Conservation (phyloP, 2,329 filamentous ascomycete genomes). For the Ceratocystis papillata region DNA sequence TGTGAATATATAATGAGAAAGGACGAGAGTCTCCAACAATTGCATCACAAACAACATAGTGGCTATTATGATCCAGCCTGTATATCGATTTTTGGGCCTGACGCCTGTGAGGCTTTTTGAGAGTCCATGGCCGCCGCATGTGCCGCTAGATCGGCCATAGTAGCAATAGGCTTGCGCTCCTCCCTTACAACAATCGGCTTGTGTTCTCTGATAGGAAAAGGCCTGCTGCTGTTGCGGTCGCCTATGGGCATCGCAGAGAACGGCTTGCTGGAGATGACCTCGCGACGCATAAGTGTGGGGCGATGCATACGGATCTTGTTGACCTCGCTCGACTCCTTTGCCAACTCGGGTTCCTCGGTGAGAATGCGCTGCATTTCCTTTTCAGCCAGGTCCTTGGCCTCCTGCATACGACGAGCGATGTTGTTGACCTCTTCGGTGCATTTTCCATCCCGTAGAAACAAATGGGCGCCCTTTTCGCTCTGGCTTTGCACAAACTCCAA, state of each 20-base stretch:
- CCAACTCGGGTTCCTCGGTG: constrained; percentile 41
- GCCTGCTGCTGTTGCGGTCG: background rate
- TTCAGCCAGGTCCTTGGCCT: constrained; percentile 51
- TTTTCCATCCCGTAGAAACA: constrained; percentile 78
- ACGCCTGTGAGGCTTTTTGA: constrained; percentile 2
- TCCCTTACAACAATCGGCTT: background rate
- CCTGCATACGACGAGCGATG: constrained; percentile 53
- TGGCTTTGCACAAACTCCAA: constrained; percentile 70
- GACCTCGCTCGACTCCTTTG: constrained; percentile 34
- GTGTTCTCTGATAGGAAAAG: background rate
- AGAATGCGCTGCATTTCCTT: constrained; percentile 48
- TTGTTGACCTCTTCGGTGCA: constrained; percentile 66
- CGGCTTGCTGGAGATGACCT: constrained; percentile 29
- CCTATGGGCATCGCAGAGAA: constrained; percentile 3
- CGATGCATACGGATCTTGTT: constrained; percentile 41
- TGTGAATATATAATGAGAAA: background rate
- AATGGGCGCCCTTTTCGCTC: constrained; percentile 78
- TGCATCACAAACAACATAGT: background rate
- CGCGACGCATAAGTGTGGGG: constrained; percentile 44
- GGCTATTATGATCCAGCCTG: background rate
- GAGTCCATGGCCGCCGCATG: constrained; percentile 5
- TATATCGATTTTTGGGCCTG: background rate
- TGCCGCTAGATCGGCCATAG: constrained; percentile 11
- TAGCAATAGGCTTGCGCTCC: constrained; percentile 9
- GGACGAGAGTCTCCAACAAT: background rate